Percentiles rank a stretch among this genome's conserved stretches.
Evolutionary conservation across 768 basidiomycete species (phyloP).

Genomic region (Termitomyces sp.): DNA sequence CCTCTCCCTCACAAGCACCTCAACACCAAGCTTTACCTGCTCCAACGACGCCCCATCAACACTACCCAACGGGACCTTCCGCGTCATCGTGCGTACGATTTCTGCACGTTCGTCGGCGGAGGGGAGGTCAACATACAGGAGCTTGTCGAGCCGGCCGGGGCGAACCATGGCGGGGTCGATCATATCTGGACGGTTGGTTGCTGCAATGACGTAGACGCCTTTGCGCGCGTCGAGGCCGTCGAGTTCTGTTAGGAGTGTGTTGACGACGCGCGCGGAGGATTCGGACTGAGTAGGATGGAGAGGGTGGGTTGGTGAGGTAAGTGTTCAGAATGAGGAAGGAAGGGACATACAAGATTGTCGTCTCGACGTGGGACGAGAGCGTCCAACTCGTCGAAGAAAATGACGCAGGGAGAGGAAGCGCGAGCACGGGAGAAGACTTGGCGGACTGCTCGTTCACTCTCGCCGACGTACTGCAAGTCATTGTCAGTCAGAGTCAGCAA

Average conservation of each 20-base stretch:
- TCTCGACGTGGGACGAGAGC: slow-evolving; percentile 89
- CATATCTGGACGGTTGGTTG: slow-evolving; percentile 95
- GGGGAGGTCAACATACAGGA: slow-evolving; percentile 91
- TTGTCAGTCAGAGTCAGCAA: background rate
- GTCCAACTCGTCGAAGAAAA: slow-evolving; percentile 95
- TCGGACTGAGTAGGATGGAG: slow-evolving; percentile 58
- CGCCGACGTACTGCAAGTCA: slow-evolving; percentile 80
- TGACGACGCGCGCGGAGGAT: slow-evolving; percentile 89
- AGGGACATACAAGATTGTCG: slow-evolving; percentile 69
- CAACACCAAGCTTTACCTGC: slow-evolving; percentile 26
- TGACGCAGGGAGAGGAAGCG: slow-evolving; percentile 90
- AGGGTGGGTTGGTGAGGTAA: background rate
- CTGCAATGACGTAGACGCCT: slow-evolving; percentile 89
- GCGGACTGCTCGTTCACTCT: slow-evolving; percentile 92
- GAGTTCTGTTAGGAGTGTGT: slow-evolving; percentile 90
- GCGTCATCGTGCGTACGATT: slow-evolving; percentile 74
- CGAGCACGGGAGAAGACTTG: slow-evolving; percentile 93
- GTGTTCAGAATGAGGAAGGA: background rate
- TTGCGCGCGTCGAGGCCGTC: slow-evolving; percentile 88
- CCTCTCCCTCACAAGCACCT: slow-evolving; percentile 47
- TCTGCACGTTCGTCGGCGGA: slow-evolving; percentile 70
- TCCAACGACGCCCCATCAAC: slow-evolving; percentile 8
- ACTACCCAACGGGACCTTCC: slow-evolving; percentile 62
- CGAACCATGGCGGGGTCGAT: slow-evolving; percentile 98
- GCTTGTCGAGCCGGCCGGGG: slow-evolving; percentile 92